Base-by-base conservation (phyloP, 1,284 basidiomycete genomes). In the Clitocybe nebularis region DNA sequence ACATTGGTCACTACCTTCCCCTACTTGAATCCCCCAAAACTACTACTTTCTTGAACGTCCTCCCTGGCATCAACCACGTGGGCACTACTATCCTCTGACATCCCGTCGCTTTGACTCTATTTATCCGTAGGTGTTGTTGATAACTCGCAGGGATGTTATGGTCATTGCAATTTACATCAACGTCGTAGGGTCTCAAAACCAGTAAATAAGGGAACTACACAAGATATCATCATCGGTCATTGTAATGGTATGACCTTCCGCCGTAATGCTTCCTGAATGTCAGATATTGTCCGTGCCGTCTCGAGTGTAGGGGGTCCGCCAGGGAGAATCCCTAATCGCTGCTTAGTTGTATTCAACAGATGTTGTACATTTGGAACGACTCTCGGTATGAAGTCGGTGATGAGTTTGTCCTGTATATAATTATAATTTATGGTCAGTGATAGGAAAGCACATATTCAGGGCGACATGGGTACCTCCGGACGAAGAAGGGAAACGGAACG, bases 311-410 rank as follows among this genome's bases (percentile, higher is more conserved):
- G 73, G 38, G 81, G 70, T 47, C 77, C 79, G 49, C 81, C 82
- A 43, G 87, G 86, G 51, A 89, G 74, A 51, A 89, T 83, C 13
- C 75, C 72, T 29, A 89, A 71, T 39, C 87, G 79, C 58, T 86
- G 83, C 62, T 86, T 86, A 45, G 83, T 87, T 29, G 79, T 79
- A 56, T 84, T 81, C 46, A 90, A 66, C 59, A 79, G 80, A 45
- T 75, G 71, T 58, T 85, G 83, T 36, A 89, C 85, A 50, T 74
- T 85, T 22, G 86, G 84, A 40, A 90, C 69, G 36, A 90, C 86
- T 35, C 86, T 81, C 23, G 81, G 77, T 45, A 84, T 77, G 61
- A 89, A 90, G 38, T 87, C 84, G 20, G 83, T 76, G 50, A 90
- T 88, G 20, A 89, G 70, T 50, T 84, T 84, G 60, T 90, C 86